Evolutionary conservation across 805 yeast species (phyloP), one percentile per base, ranked within the genome.

Genomic region (Metschnikowia proteae): DNA sequence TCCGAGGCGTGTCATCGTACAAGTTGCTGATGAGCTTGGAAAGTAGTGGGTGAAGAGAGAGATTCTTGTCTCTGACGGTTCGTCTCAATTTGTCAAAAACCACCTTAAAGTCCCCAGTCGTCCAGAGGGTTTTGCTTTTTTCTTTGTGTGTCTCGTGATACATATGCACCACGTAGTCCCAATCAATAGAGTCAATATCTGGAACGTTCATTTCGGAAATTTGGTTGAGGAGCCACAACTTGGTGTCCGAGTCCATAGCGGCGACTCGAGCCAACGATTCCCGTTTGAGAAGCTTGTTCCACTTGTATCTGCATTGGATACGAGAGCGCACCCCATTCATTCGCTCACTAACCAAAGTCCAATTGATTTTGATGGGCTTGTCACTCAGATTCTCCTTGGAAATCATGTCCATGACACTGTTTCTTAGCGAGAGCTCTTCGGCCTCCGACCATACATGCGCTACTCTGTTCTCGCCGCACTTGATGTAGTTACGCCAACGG

Each of bases 281-380:
- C 50, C 86, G 73, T 59, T 81, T 83, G 46, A 83, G 67, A 5
- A 90, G 60, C 67, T 91, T 92, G 61, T 86, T 86, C 97, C 97
- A 92, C 64, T 92, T 92, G 67, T 92, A 92, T 50, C 98, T 80
- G 64, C 97, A 91, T 67, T 92, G 98, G 55, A 92, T 91, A 57
- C 98, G 76, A 1, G 96, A 86, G 53, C 98, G 78, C 1, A 81
- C 74, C 3, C 97, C 97, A 31, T 88, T 84, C 96, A 92, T 89
- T 43, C 79, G 73, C 63, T 92, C 98, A 60, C 92, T 83, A 3
- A 92, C 95, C 4, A 82, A 71, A 0, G 97, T 91, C 97, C 98
- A 92, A 64, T 92, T 92, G 47, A 91, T 82, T 2, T 75, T 67
- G 2, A 79, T 75, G 40, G 54, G 55, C 53, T 52, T 57, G 28